A percentile compares a stretch with the other conserved stretches of the same genome.
These are phyloP conservation scores for Corylus avellana DNA, from an alignment of 306 rosid genomes.

Conservation along the genomic window DNA sequence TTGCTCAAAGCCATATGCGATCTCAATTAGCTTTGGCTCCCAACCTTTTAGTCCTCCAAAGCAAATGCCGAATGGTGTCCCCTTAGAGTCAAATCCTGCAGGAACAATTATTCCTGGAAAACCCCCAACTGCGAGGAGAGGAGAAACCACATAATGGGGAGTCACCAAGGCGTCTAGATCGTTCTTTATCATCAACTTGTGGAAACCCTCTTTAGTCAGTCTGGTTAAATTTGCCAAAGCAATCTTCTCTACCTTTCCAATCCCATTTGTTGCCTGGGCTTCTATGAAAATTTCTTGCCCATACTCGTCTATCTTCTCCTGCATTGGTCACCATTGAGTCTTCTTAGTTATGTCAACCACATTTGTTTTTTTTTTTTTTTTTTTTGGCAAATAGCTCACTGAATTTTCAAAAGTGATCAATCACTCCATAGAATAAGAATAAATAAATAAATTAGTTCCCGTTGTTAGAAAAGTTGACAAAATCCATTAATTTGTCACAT, in stretches of 20 bases:
- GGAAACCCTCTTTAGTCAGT: conserved; percentile 30
- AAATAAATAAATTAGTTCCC: too few relatives aligned
- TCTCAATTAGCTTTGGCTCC: conserved; percentile 62
- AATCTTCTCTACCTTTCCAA: conserved; percentile 13
- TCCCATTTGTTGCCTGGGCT: conserved; percentile 38
- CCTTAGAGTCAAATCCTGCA: conserved; percentile 50
- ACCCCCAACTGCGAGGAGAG: conserved; percentile 61
- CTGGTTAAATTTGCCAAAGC: conserved; percentile 28
- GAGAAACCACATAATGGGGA: conserved; percentile 20
- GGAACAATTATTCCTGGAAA: conserved; percentile 71
- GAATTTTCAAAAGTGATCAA: too few relatives aligned
- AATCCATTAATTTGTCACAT: too few relatives aligned
- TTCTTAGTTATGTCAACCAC: too few relatives aligned
- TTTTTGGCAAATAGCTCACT: too few relatives aligned
- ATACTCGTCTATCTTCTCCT: too few relatives aligned
- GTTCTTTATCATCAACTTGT: conserved; percentile 33
- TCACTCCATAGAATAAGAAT: too few relatives aligned
- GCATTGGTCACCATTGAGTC: too few relatives aligned
- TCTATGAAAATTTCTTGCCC: conserved; percentile 30
- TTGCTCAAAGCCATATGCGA: conserved; percentile 69
- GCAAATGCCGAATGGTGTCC: conserved; percentile 54
- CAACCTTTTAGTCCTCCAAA: conserved; percentile 72
- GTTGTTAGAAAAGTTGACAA: too few relatives aligned
- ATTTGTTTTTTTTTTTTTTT: too few relatives aligned
- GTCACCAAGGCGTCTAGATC: conserved; percentile 56